Conservation (phyloP, 371 early-diverging fungal species). For the Lichtheimia ornata region DNA sequence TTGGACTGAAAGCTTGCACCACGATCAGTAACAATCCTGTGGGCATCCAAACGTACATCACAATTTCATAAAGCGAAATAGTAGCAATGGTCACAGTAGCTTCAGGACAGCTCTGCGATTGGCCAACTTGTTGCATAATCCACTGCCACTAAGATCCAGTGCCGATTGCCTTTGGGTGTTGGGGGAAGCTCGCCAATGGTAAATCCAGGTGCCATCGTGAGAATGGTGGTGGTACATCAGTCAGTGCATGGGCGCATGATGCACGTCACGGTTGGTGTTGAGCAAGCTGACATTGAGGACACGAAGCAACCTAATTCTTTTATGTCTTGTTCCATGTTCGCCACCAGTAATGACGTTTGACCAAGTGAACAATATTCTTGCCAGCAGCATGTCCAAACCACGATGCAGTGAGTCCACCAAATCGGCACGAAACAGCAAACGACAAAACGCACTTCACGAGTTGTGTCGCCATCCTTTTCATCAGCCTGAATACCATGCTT, state of each 20-base stretch:
- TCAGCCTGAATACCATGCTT: not conserved
- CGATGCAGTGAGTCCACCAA: constrained; percentile 16
- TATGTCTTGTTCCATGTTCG: constrained; percentile 16
- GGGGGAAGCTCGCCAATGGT: constrained; percentile 25
- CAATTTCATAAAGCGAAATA: constrained; percentile 30
- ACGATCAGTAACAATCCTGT: constrained; percentile 22
- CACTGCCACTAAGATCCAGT: constrained; percentile 36
- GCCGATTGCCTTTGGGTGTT: constrained; percentile 15
- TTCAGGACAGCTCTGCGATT: constrained; percentile 31
- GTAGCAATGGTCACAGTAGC: constrained; percentile 24
- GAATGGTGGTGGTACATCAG: constrained; percentile 8
- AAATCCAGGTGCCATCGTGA: constrained; percentile 33
- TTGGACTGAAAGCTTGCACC: constrained; percentile 23
- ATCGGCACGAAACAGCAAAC: constrained; percentile 14
- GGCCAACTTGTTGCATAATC: constrained; percentile 47
- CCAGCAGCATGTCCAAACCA: constrained; percentile 15
- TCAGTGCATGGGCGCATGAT: constrained; percentile 17
- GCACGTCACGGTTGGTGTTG: not conserved
- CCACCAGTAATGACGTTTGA: constrained; percentile 32
- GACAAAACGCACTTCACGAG: not conserved
- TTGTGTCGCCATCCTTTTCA: not conserved
- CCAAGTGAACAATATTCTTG: constrained; percentile 18
- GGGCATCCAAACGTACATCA: constrained; percentile 34
- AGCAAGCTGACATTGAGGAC: constrained; percentile 28
- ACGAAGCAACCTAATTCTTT: constrained; percentile 16